Evolutionary conservation across 1,284 basidiomycete genomes (phyloP), one percentile per base, ranked within the genome.

Genomic region (Trichosporon faecale): DNA sequence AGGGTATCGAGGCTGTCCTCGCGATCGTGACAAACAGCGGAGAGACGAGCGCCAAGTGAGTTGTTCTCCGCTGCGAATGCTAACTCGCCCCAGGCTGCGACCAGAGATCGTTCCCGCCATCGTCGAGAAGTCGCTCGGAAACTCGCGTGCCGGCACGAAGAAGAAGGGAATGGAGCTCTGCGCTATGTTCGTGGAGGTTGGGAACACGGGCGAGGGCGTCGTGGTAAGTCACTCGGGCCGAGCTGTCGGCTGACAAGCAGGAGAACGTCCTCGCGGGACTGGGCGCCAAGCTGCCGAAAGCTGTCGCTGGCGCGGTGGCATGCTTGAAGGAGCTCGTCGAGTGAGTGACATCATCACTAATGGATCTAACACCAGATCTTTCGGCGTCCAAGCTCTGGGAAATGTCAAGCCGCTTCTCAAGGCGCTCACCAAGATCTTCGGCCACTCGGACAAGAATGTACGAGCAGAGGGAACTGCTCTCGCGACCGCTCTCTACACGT

Each of bases 41-140:
- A 69, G 93, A 95, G 85, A 90, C 87, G 63, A 90, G 91, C 66
- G 90, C 91, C 63, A 90, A 79, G 84, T 84, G 40, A 68, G 82
- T 75, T 7, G 4, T 6, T 1, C 9, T 9, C n/a, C 35, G 7
- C 7, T 3, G 2, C 6, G 7, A 21, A 12, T 52, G 61, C 16
- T n/a, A 57, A 66, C 65, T 65, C 67, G 23, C 11, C 37, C 35
- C 23, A 70, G 68, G 31, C 60, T 70, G 79, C 89, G 83, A 92
- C 92, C 93, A 69, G 87, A 87, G 5, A 90, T 99, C 16, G 86
- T 97, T 0, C 93, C 95, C 31, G 90, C 92, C 0, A 84, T 99
- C 71, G 94, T 98, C 44, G 97, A 99, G 78, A 99, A 99, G 84
- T 95, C 93, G 77, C 88, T 98, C 69, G 95, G 95, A 33, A 94